Evolutionary conservation across 2,329 filamentous ascomycete species (phyloP), one percentile per base, ranked within the genome.

Genomic region (Talaromyces sp.): DNA sequence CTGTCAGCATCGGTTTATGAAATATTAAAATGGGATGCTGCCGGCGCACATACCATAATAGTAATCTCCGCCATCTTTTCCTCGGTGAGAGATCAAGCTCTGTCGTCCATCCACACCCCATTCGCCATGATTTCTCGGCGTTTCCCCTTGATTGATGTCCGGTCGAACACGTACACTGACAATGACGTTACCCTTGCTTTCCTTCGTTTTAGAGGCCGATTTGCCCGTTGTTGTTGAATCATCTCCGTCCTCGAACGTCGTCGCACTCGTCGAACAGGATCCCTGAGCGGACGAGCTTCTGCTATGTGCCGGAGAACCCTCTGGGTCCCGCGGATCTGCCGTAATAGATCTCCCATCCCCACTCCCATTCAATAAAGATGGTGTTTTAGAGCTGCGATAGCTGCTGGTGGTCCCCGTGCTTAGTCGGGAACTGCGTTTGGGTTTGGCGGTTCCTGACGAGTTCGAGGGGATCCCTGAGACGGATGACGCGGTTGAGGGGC

Each of bases 141-240:
- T 83, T 49, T 82, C 82, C 49, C 81, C 83, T n/a, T 80, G 84
- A 14, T 54, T 58, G 9, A 84, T 81, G 75, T 97, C 92, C 27
- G 94, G 94, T 29, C 94, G 85, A 37, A 97, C 92, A 68, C 94
- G 85, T 33, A 99, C 92, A 69, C 94, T 97, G 63, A 99, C 93
- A 56, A 97, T 75, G 13, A 99, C 93, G 67, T 99, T 99, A 47
- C 94, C 94, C 72, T 96, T 97, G 50, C 82, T 84, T 65, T 97
- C 91, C 64, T 84, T 86, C 19, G 68, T 63, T 43, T 70, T 74
- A 1, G 65, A 51, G 45, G 51, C 58, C 5, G 69, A 62, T 44
- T 70, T 70, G 49, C 67, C 60, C 40, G 66, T 62, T 43, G 66
- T 64, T 17, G 62, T 55, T 17, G 74, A 75, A 27, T 93, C 89